These are phyloP conservation scores for Takakia lepidozioides DNA, from an alignment of 225 moss, liverwort and hornwort genomes.

Conservation along the genomic window DNA sequence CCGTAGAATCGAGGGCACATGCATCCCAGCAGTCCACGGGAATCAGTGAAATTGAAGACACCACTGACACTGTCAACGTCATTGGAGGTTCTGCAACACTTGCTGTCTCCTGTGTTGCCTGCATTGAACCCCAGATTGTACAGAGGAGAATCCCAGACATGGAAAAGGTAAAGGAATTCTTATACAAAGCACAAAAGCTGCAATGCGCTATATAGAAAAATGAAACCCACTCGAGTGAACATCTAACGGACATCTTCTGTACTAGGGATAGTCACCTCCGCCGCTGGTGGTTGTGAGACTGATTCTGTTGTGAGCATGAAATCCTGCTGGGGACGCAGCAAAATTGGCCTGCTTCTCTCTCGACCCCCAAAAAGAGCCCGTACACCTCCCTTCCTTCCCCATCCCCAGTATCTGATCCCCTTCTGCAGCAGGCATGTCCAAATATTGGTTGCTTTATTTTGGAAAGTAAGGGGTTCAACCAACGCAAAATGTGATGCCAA, in stretches of 20 bases:
- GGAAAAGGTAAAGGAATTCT: neutral
- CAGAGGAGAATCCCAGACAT: no score
- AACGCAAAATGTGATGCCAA: no score
- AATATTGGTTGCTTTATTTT: no score
- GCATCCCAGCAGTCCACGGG: slow-evolving; percentile 79
- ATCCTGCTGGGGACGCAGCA: slow-evolving; percentile 2
- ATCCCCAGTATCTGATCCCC: neutral
- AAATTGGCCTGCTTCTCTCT: slow-evolving; percentile 11
- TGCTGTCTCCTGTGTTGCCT: slow-evolving; percentile 35
- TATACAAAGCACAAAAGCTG: no score
- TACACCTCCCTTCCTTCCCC: slow-evolving; percentile 3
- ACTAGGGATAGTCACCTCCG: neutral
- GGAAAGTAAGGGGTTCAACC: no score
- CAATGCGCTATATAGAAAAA: no score
- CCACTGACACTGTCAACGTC: slow-evolving; percentile 82
- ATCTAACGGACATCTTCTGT: no score
- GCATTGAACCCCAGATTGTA: slow-evolving; percentile 13
- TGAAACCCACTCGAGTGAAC: neutral
- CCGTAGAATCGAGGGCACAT: slow-evolving; percentile 81
- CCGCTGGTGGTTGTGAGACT: neutral
- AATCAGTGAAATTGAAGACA: slow-evolving; percentile 78
- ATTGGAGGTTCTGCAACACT: slow-evolving; percentile 40
- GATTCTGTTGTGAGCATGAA: slow-evolving; percentile 9
- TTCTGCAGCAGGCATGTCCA: slow-evolving; percentile 1
- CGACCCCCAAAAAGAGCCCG: slow-evolving; percentile 15